Evolutionary conservation across 257 asterid genomes (phyloP).

Genomic region (Fraxinus americana): DNA sequence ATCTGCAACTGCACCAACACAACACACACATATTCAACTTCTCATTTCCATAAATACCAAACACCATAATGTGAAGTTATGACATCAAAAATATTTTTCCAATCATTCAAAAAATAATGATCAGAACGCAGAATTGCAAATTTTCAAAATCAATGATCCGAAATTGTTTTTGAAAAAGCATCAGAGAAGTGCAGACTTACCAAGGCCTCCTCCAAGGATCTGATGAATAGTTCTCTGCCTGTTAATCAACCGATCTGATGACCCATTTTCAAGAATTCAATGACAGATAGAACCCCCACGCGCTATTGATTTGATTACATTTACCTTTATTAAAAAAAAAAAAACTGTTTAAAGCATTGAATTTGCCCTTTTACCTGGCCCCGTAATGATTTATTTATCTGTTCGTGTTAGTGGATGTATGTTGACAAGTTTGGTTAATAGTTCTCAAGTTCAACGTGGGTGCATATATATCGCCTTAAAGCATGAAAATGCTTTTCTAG

Average conservation of each 20-base stretch:
- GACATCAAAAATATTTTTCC: neutral
- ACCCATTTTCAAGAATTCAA: conserved; percentile 53
- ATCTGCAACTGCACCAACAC: conserved; percentile 70
- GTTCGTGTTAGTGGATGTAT: conserved; percentile 25
- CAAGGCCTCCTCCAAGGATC: conserved; percentile 81
- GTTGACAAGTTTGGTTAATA: conserved; percentile 42
- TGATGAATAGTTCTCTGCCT: conserved; percentile 72
- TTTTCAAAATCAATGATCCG: conserved; percentile 7
- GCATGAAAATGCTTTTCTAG: conserved; percentile 40
- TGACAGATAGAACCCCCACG: conserved; percentile 26
- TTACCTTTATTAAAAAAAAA: conserved; percentile 14
- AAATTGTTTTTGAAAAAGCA: conserved; percentile 8
- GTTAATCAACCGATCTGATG: conserved; percentile 62
- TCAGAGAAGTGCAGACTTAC: conserved; percentile 43
- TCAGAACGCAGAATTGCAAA: neutral
- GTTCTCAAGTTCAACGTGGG: conserved; percentile 40
- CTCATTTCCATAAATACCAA: neutral
- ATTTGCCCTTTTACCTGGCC: conserved; percentile 18
- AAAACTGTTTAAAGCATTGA: conserved; percentile 12
- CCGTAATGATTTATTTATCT: conserved; percentile 13
- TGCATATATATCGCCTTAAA: conserved; percentile 34
- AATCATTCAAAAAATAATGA: neutral
- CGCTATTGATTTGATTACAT: conserved; percentile 27
- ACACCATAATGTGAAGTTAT: neutral
- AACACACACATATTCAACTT: conserved; percentile 19